These are phyloP conservation scores for Kodamaea plutei DNA, from an alignment of 1,139 yeast genomes.

Conservation along the genomic window DNA sequence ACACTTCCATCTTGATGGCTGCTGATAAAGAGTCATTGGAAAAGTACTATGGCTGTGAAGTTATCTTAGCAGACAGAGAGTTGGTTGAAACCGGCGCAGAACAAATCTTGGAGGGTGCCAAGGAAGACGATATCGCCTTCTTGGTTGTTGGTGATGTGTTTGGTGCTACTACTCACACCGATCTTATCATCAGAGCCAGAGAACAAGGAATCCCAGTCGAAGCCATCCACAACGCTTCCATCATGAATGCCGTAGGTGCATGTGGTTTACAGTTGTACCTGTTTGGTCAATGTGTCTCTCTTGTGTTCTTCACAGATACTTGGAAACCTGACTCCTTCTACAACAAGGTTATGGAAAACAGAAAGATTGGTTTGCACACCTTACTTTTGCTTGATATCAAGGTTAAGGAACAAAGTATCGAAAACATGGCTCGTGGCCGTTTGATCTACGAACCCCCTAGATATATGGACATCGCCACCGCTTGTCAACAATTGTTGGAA, in stretches of 20 bases:
- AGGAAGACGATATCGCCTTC: conserved; percentile 81
- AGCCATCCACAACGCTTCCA: conserved; percentile 90
- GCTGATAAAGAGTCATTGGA: conserved; percentile 70
- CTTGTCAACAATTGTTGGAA: conserved; percentile 83
- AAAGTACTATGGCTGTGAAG: conserved; percentile 78
- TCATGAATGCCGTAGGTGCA: conserved; percentile 98
- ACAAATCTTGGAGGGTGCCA: conserved; percentile 70
- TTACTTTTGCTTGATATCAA: conserved; percentile 84
- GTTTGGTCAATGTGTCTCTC: conserved; percentile 93
- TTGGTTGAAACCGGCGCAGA: conserved; percentile 89
- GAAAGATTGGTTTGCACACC: conserved; percentile 88
- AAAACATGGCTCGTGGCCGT: conserved; percentile 91
- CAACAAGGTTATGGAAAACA: conserved; percentile 81
- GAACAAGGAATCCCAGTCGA: conserved; percentile 76
- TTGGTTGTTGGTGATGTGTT: conserved; percentile 96
- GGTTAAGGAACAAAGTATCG: conserved; percentile 93
- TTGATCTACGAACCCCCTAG: conserved; percentile 94
- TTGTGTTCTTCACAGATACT: conserved; percentile 88
- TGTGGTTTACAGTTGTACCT: conserved; percentile 94
- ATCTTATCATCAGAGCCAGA: conserved; percentile 84
- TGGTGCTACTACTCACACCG: conserved; percentile 98
- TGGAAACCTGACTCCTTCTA: conserved; percentile 98
- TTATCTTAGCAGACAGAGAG: conserved; percentile 89
- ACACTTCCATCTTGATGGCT: conserved; percentile 93
- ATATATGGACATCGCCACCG: conserved; percentile 88